Percentiles rank a stretch among this genome's conserved stretches.
Conservation (phyloP, 208 protist species). For the Leishmania aethiopica region DNA sequence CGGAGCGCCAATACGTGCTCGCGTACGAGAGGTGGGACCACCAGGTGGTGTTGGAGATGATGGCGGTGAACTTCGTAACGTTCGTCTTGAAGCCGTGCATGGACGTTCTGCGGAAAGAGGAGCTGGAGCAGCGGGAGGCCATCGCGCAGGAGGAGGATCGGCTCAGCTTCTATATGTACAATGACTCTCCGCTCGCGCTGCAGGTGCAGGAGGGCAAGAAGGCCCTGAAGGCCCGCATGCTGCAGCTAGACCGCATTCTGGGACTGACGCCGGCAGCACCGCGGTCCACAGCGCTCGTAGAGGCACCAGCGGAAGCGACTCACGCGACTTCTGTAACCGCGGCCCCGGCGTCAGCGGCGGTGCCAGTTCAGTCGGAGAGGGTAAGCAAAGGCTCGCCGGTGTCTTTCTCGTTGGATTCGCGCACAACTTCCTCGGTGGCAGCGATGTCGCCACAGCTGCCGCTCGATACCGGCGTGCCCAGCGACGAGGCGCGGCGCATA, state of each 20-base stretch:
- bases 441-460: background rate
- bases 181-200: slow-evolving; percentile 44
- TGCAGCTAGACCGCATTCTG: slow-evolving; percentile 43
- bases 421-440: background rate
- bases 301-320: background rate
- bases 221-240: slow-evolving; percentile 45
- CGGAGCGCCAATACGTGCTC: slow-evolving; percentile 46
- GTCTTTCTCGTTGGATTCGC: background rate
- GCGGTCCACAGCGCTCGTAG: background rate
- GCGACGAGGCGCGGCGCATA: slow-evolving; percentile 46
- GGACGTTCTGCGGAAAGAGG: slow-evolving; percentile 54
- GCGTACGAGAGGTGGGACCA: slow-evolving; percentile 67
- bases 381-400: background rate
- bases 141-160: slow-evolving; percentile 63
- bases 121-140: slow-evolving; percentile 36
- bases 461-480: background rate
- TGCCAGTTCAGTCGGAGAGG: background rate
- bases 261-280: background rate
- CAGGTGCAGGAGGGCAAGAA: slow-evolving; percentile 32
- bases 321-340: background rate
- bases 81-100: slow-evolving; percentile 76
- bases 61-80: slow-evolving; percentile 75
- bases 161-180: slow-evolving; percentile 48
- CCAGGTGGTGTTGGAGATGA: slow-evolving; percentile 70
- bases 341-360: background rate